phyloP scores from a whole-genome alignment of 2,329 filamentous ascomycete genomes.

The Pseudodiploospora longispora region DNA sequence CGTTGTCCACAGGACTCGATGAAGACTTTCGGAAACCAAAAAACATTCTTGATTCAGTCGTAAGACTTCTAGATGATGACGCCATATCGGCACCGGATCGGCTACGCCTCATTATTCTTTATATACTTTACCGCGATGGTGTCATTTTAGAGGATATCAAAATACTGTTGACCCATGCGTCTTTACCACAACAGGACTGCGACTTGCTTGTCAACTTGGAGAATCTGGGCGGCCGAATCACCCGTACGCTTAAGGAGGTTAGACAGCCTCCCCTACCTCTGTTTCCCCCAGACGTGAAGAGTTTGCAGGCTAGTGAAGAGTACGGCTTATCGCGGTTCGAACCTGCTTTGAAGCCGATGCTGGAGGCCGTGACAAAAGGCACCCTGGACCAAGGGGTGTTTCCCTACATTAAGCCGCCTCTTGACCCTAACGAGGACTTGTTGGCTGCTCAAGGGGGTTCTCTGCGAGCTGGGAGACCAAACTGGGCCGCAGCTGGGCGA shows the following conservation, averaged over 20 bases:
- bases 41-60: conserved; percentile 76
- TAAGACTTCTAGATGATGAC: conserved; percentile 82
- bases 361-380: conserved; percentile 65
- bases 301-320: conserved; percentile 57
- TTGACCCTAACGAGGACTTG: conserved; percentile 53
- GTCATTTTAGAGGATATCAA: conserved; percentile 76
- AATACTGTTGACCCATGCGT: conserved; percentile 75
- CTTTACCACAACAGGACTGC: conserved; percentile 65
- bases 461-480: conserved; percentile 83
- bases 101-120: conserved; percentile 76
- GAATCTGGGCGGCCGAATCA: conserved; percentile 67
- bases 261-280: conserved; percentile 57
- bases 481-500: conserved; percentile 81
- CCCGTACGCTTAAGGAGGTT: conserved; percentile 65
- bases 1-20: conserved; percentile 82
- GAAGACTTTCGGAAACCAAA: conserved; percentile 90
- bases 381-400: conserved; percentile 59
- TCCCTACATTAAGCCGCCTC: conserved; percentile 64
- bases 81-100: conserved; percentile 64
- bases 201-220: conserved; percentile 71
- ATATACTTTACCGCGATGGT: conserved; percentile 78
- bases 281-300: conserved; percentile 59
- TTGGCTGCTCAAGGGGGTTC: conserved; percentile 58
- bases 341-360: conserved; percentile 70
- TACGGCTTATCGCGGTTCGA: conserved; percentile 83